phyloP scores from a whole-genome alignment of 345 rosid genomes.

The Eucalyptus regnans region DNA sequence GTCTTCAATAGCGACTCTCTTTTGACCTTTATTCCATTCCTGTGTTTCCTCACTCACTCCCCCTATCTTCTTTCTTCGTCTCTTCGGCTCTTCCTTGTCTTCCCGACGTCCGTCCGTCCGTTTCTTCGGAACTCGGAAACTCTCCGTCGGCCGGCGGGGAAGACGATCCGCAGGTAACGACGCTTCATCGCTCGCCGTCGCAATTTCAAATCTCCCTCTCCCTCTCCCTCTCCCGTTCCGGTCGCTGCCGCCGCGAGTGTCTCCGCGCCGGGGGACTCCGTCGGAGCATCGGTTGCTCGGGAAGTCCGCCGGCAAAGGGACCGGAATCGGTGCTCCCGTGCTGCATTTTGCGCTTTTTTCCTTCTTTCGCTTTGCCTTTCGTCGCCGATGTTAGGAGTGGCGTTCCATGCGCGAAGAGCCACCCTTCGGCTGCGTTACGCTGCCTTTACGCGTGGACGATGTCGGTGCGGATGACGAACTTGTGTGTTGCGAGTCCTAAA shows the following conservation, averaged over 20 bases:
- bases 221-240: too few species aligned
- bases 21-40: neutral
- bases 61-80: neutral
- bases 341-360: neutral
- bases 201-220: neutral
- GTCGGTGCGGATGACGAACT: neutral
- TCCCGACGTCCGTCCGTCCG: neutral
- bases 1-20: neutral
- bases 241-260: neutral
- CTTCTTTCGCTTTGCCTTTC: neutral
- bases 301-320: neutral
- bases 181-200: neutral
- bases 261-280: neutral
- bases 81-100: neutral
- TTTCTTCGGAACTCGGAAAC: neutral
- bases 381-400: neutral
- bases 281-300: neutral
- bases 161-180: neutral
- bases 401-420: neutral
- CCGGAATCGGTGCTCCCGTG: neutral
- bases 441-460: neutral
- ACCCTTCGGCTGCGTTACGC: neutral
- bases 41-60: neutral
- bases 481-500: neutral
- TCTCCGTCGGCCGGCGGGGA: neutral